Conservation (phyloP, 2,329 filamentous ascomycete species). For the Chalaropsis thielavioides region DNA sequence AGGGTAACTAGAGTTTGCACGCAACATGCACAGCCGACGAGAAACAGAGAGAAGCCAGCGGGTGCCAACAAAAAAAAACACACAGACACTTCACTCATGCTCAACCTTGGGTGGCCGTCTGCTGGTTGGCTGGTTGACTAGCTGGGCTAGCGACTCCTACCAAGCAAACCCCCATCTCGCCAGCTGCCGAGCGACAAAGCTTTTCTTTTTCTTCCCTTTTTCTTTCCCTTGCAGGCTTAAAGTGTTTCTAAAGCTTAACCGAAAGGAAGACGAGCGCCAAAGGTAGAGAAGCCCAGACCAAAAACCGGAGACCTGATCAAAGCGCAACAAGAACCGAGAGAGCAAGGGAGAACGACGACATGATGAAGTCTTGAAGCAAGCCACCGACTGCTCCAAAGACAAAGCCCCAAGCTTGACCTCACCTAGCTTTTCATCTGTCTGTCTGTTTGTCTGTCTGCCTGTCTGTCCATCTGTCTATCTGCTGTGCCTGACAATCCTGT, state of each 20-base stretch:
- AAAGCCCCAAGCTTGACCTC: not conserved
- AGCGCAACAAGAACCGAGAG: not conserved
- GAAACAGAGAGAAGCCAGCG: not conserved
- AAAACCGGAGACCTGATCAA: not conserved
- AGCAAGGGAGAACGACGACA: not conserved
- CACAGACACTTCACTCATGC: not conserved
- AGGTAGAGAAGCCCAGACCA: not conserved
- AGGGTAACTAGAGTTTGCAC: not conserved
- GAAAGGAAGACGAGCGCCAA: not conserved
- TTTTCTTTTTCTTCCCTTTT: not conserved
- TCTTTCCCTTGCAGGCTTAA: not conserved
- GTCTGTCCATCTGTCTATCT: not conserved
- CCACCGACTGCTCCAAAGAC: not conserved
- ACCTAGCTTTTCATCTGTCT: not conserved
- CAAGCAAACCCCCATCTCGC: not conserved
- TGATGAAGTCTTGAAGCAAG: not conserved
- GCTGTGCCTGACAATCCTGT: not conserved
- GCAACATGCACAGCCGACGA: too few species aligned
- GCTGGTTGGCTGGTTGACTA: not conserved
- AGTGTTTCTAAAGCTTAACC: conserved; percentile 6
- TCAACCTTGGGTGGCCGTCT: not conserved
- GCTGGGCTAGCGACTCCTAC: not conserved
- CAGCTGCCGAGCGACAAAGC: not conserved
- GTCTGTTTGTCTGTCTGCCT: not conserved
- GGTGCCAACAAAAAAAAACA: not conserved